Conservation (phyloP, 306 rosid genomes). For the Cyamopsis tetragonoloba region DNA sequence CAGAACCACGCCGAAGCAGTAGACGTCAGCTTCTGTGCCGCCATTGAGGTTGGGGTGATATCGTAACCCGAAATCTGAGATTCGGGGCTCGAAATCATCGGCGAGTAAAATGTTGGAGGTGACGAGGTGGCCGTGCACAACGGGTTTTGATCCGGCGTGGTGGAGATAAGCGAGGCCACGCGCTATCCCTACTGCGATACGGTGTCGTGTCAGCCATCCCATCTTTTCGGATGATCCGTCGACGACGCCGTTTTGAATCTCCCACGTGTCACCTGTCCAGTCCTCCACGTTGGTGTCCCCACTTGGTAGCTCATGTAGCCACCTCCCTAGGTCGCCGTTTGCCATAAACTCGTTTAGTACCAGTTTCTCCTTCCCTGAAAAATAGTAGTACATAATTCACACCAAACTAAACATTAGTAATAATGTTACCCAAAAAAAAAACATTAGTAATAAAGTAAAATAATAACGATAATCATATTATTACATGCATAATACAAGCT, state of each 20-base stretch:
- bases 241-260: constrained; percentile 31
- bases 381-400: too few species aligned
- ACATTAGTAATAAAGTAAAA: too few species aligned
- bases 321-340: constrained; percentile 77
- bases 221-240: constrained; percentile 40
- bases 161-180: constrained; percentile 90
- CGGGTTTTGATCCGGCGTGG: constrained; percentile 74
- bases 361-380: constrained; percentile 69
- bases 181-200: constrained; percentile 78
- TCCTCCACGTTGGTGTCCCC: constrained; percentile 85
- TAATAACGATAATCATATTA: too few species aligned
- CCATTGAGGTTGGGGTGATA: constrained; percentile 1
- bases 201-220: constrained; percentile 82
- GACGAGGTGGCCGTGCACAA: constrained; percentile 75
- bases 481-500: too few species aligned
- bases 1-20: constrained; percentile 68
- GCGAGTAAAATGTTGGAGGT: constrained; percentile 62
- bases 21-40: constrained; percentile 54
- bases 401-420: too few species aligned
- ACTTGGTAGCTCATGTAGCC: constrained; percentile 88
- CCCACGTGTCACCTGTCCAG: constrained; percentile 89
- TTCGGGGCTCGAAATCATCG: constrained; percentile 61
- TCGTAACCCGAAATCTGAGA: constrained; percentile 64
- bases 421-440: too few species aligned
- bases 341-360: constrained; percentile 72